Base-by-base conservation (phyloP, 2,329 filamentous ascomycete species). In the Bretziella fagacearum region DNA sequence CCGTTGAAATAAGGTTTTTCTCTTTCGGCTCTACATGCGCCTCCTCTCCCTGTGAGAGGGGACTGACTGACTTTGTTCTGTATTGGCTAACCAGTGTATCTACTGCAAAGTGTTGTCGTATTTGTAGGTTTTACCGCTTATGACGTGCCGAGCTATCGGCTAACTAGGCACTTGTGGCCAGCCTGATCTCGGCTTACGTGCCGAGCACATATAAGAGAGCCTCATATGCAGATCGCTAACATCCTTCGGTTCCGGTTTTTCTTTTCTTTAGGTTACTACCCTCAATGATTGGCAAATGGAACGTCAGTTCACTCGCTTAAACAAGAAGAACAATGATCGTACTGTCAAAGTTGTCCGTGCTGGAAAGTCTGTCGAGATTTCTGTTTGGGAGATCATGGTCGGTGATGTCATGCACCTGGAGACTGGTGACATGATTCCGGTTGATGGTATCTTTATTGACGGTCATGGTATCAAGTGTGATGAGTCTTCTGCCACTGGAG, bases 401-500 rank as follows among this genome's bases (percentile, higher is more conserved):
- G 80, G 80, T 37, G 80, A 84, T 56, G 67, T 84, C 2, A 66
- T 84, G 51, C 71, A 81, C 56, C 63, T 84, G 7, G 74, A 78
- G 51, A 75, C 79, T 1, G 80, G 80, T 51, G 79, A 84, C 55
- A 66, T 81, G 47, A 69, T 84, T 30, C 79, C 80, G 0, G 79
- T 77, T 1, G 80, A 84, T 56, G 80, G 80, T 4, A 68, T 83
- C 46, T 73, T 84, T 51, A 77, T 84, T 51, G 65, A 69, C 15
- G 65, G 66, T 4, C 64, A 65, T 52, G 59, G 61, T 3, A 55
- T 69, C 50, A 66, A 79, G 58, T 84, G 79, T 55, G 80, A 84
- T 54, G 80, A 84, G 56, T 82, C 78, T 2, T 81, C 79, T 8
- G 77, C 77, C 1, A 84, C 80, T 22, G 80, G 80, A 53, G 80